Percentiles rank a stretch among this genome's conserved stretches.
These are phyloP conservation scores for Ganoderma multipileum DNA, from an alignment of 1,284 basidiomycete genomes.

Conservation along the genomic window DNA sequence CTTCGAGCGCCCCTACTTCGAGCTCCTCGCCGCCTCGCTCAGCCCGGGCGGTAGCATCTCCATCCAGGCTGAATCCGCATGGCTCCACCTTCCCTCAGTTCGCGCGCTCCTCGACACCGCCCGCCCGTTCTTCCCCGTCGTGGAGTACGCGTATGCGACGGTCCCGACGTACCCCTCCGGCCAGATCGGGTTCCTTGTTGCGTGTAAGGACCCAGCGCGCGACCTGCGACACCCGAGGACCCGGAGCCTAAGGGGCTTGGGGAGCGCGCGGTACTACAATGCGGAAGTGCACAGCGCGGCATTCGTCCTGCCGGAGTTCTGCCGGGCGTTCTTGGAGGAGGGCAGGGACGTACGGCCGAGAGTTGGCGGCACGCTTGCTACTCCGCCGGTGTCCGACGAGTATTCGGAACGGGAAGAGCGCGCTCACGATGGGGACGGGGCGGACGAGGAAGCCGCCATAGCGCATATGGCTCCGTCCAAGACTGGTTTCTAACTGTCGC, in stretches of 20 bases:
- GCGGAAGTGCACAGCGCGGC: slow-evolving; percentile 81
- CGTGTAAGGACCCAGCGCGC: slow-evolving; percentile 77
- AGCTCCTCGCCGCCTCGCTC: slow-evolving; percentile 60
- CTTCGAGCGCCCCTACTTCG: slow-evolving; percentile 97
- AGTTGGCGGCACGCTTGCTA: slow-evolving; percentile 47
- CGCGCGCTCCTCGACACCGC: slow-evolving; percentile 78
- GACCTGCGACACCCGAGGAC: slow-evolving; percentile 76
- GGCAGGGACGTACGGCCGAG: slow-evolving; percentile 70
- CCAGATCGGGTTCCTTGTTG: slow-evolving; percentile 95
- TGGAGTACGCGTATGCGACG: slow-evolving; percentile 94
- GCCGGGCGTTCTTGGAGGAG: slow-evolving; percentile 75
- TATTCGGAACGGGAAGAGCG: neutral
- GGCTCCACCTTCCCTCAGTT: slow-evolving; percentile 72
- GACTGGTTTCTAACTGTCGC: neutral
- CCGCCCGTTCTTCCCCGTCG: slow-evolving; percentile 80
- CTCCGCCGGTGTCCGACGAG: neutral
- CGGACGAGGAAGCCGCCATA: neutral
- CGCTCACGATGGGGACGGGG: neutral
- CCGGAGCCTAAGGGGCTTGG: slow-evolving; percentile 44
- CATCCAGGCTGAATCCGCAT: slow-evolving; percentile 94
- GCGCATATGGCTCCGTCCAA: neutral
- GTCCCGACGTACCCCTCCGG: slow-evolving; percentile 98
- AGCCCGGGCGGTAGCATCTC: slow-evolving; percentile 92
- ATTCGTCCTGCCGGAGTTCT: slow-evolving; percentile 94
- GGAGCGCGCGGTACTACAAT: slow-evolving; percentile 87